Percentiles rank a stretch among this genome's conserved stretches.
These are phyloP conservation scores for Cerrena zonata DNA, from an alignment of 1,284 basidiomycete genomes.

Conservation along the genomic window DNA sequence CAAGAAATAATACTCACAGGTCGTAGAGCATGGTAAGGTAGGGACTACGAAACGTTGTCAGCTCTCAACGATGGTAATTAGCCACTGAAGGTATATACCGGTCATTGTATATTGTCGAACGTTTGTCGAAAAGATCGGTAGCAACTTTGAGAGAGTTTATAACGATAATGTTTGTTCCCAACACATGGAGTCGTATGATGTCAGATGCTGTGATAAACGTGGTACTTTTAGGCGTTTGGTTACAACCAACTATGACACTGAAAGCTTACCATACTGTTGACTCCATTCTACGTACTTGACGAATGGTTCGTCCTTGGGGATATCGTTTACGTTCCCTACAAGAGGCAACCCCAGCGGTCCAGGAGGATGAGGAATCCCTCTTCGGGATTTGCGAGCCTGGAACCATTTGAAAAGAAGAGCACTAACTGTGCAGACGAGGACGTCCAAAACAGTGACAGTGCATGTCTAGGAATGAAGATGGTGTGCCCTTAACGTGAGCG, in stretches of 20 bases:
- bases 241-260: background rate
- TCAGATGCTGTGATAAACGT: slow-evolving; percentile 15
- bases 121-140: slow-evolving; percentile 37
- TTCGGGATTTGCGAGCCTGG: background rate
- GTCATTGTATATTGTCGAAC: slow-evolving; percentile 26
- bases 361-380: slow-evolving; percentile 8
- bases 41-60: slow-evolving; percentile 27
- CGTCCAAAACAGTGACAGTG: background rate
- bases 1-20: slow-evolving; percentile 28
- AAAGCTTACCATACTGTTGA: slow-evolving; percentile 9
- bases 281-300: slow-evolving; percentile 10
- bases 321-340: slow-evolving; percentile 19
- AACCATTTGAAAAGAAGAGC: background rate
- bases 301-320: slow-evolving; percentile 13
- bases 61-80: slow-evolving; percentile 27
- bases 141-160: slow-evolving; percentile 34
- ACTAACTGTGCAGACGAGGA: background rate
- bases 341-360: slow-evolving; percentile 16
- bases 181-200: slow-evolving; percentile 17
- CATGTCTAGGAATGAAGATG: too few species aligned
- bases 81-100: slow-evolving; percentile 10
- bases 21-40: slow-evolving; percentile 26
- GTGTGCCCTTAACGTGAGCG: too few species aligned
- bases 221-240: background rate
- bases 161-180: slow-evolving; percentile 32